Base-by-base conservation (phyloP, 2,329 filamentous ascomycete genomes). In the Exserohilum turcica region DNA sequence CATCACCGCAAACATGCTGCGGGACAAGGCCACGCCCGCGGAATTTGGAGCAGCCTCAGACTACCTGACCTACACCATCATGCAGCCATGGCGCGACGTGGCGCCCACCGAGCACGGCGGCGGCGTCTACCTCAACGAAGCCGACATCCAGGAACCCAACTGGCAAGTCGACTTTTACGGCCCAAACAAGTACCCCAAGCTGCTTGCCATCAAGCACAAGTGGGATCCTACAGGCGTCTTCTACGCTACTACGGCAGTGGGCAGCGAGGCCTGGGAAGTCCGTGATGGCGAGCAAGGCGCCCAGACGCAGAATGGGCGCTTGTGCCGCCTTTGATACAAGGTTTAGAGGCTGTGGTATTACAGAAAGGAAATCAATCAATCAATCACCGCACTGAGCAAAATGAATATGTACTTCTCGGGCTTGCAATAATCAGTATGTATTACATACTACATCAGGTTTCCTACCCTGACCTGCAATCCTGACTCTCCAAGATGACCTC, bases 81-180 rank as follows among this genome's bases (percentile, higher is more conserved):
- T 66, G 46, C 44, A 42, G 2, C 54, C 59, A 4, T 65, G 60
- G 59, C 45, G 61, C 1, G 49, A 54, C 1, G 56, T 68, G 8
- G 56, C 65, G n/a, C 67, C 67, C 0, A 53, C 42, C 6, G 60
- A 48, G 2, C 56, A 52, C 5, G 61, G 61, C 19, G 65, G 66
- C 8, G 68, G 65, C 0, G 53, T 59, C 8, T 70, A 72, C 37
- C 38, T 66, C 33, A 70, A 70, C 29, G 69, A 72, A 51, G 68
- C 66, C 0, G 61, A 66, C 37, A 46, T 67, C 3, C 49, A 58
- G 9, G 63, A 71, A 38, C 66, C 64, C 1, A 48, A 62, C 21
- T 72, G 65, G 61, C 64, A 70, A 28, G 42, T 54, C 10, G 61
- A 58, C 24, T 72, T 70, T 39, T 73, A 63, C 46, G 71, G 70